A percentile compares a stretch with the other conserved stretches of the same genome.
phyloP scores from a whole-genome alignment of 768 basidiomycete species.

The Leccinum fibrillosum region DNA sequence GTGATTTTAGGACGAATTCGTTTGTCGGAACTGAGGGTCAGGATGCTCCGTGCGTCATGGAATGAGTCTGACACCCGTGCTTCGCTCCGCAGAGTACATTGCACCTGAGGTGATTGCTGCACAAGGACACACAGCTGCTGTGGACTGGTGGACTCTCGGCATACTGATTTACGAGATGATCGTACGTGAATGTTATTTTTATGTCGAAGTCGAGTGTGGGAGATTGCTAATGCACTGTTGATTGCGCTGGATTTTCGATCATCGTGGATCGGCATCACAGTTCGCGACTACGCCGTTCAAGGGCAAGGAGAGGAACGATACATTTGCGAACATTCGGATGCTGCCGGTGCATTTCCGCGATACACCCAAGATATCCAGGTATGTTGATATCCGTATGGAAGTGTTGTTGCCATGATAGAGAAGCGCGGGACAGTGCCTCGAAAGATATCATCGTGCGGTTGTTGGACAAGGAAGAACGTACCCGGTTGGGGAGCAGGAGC shows the following conservation, averaged over 20 bases:
- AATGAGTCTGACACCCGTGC: constrained; percentile 15
- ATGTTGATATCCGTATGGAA: constrained; percentile 29
- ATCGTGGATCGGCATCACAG: constrained; percentile 40
- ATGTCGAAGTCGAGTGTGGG: constrained; percentile 15
- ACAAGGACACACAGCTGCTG: constrained; percentile 94
- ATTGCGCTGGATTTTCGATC: constrained; percentile 22
- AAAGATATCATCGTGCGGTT: constrained; percentile 86
- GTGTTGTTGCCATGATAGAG: constrained; percentile 9
- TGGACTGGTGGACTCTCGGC: constrained; percentile 99
- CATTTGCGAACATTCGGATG: constrained; percentile 92
- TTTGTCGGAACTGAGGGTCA: constrained; percentile 98
- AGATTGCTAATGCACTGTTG: constrained; percentile 36
- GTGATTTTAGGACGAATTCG: constrained; percentile 96
- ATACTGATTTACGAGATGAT: constrained; percentile 99
- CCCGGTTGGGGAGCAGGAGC: constrained; percentile 83
- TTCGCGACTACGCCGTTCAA: constrained; percentile 99
- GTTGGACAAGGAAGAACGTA: constrained; percentile 88
- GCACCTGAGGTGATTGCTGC: constrained; percentile 98
- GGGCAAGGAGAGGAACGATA: constrained; percentile 89
- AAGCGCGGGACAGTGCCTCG: constrained; percentile 54
- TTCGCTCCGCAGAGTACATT: constrained; percentile 78
- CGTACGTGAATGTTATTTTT: constrained; percentile 53
- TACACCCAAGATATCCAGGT: constrained; percentile 73
- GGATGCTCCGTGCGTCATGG: constrained; percentile 20
- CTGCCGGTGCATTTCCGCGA: constrained; percentile 87